Evolutionary conservation across 805 yeast species (phyloP).

Genomic region (Hanseniaspora lindneri): DNA sequence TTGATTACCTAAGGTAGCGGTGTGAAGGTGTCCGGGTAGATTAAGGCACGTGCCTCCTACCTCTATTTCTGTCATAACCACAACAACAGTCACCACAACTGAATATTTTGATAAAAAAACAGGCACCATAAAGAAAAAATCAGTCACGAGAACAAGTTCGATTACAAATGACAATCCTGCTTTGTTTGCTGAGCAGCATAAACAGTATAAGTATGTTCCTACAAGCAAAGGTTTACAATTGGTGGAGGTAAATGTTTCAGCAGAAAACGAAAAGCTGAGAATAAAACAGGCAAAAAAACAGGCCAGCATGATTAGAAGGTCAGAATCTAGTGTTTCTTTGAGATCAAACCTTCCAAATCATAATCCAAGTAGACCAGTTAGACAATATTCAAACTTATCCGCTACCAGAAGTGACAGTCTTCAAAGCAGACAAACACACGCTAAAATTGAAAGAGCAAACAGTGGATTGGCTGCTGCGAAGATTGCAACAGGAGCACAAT

Average conservation of each 20-base stretch:
- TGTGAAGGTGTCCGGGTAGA: no score
- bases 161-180: constrained; percentile 11
- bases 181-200: constrained; percentile 22
- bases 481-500: constrained; percentile 3
- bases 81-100: constrained; percentile 8
- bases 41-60: no score
- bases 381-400: neutral
- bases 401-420: neutral
- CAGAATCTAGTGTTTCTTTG: constrained; percentile 16
- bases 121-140: constrained; percentile 1
- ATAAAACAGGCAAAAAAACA: constrained; percentile 13
- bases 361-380: neutral
- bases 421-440: neutral
- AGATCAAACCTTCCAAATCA: neutral
- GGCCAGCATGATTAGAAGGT: constrained; percentile 14
- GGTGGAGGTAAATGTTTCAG: constrained; percentile 50
- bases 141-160: constrained; percentile 20
- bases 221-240: constrained; percentile 59
- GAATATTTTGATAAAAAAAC: constrained; percentile 8
- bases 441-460: constrained; percentile 8
- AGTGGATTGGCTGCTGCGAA: constrained; percentile 13
- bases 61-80: no score
- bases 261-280: constrained; percentile 1
- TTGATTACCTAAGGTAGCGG: no score
- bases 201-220: constrained; percentile 60